A percentile compares a stretch with the other conserved stretches of the same genome.
These are phyloP conservation scores for Dianthus caryophyllus DNA, from an alignment of 148 eudicot species.

Conservation along the genomic window DNA sequence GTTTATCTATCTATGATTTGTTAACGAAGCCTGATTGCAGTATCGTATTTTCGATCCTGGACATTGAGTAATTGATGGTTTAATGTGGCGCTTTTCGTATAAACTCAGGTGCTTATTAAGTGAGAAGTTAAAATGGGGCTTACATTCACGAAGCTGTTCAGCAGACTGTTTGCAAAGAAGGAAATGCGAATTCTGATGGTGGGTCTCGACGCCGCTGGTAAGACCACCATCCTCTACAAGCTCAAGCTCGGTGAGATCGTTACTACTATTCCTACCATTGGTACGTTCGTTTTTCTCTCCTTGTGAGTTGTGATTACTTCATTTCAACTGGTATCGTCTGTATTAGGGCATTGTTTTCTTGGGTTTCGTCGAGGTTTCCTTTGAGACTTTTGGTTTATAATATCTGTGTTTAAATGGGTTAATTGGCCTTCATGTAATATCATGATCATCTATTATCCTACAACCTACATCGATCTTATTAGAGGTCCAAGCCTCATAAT, in stretches of 20 bases:
- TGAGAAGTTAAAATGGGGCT: conserved; percentile 44
- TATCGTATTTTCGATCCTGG: not conserved
- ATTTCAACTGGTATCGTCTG: not conserved
- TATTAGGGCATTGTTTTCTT: not conserved
- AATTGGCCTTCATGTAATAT: too few relatives aligned
- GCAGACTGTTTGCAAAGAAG: conserved; percentile 68
- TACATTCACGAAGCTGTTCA: conserved; percentile 65
- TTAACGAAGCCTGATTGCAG: not conserved
- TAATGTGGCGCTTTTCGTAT: not conserved
- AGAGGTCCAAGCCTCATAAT: not conserved
- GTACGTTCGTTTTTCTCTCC: conserved; percentile 30
- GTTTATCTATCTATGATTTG: not conserved
- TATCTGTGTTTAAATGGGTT: too few relatives aligned
- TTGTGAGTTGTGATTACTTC: not conserved
- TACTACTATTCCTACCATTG: conserved; percentile 68
- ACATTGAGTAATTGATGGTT: not conserved
- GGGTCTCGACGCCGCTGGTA: conserved; percentile 79
- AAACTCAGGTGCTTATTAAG: conserved; percentile 9
- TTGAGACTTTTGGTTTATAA: too few relatives aligned
- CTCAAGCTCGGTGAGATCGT: conserved; percentile 78
- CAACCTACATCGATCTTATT: not conserved
- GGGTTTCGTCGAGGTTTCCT: too few relatives aligned
- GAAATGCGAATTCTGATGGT: conserved; percentile 74
- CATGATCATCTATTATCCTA: not conserved
- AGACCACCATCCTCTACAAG: conserved; percentile 69